A percentile compares a stretch with the other conserved stretches of the same genome.
Conservation (phyloP, 2,329 filamentous ascomycete species). For the Clarireedia paspali region DNA sequence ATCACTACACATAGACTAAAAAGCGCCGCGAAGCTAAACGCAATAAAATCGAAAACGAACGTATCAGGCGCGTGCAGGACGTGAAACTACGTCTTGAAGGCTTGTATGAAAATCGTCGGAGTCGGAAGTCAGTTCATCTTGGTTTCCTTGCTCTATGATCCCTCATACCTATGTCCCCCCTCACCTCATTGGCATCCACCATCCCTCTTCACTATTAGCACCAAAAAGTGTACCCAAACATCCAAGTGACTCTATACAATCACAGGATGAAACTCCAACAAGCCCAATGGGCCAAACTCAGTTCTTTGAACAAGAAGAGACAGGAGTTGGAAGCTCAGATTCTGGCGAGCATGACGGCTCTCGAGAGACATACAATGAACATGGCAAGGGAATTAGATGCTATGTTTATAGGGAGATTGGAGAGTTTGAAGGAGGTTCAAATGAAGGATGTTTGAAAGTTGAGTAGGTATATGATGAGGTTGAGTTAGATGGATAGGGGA, state of each 20-base stretch:
- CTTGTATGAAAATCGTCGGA: slow-evolving; percentile 18
- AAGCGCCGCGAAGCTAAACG: slow-evolving; percentile 24
- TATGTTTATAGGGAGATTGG: slow-evolving; percentile 21
- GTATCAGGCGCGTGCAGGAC: slow-evolving; percentile 20
- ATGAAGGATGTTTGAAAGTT: background rate
- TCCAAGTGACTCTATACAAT: background rate
- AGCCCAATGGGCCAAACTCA: slow-evolving; percentile 19
- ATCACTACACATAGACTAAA: slow-evolving; percentile 16
- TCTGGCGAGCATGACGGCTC: slow-evolving; percentile 20
- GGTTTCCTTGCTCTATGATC: background rate
- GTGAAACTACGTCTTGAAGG: slow-evolving; percentile 18
- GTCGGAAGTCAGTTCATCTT: slow-evolving; percentile 21
- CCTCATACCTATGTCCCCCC: background rate
- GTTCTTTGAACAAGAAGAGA: slow-evolving; percentile 23
- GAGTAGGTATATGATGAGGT: background rate
- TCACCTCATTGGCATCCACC: background rate
- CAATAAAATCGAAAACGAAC: slow-evolving; percentile 21
- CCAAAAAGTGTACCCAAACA: too few species aligned
- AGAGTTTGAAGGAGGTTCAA: slow-evolving; percentile 15
- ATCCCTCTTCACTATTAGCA: background rate
- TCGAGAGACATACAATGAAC: slow-evolving; percentile 21
- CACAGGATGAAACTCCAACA: slow-evolving; percentile 20
- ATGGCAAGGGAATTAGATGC: slow-evolving; percentile 22
- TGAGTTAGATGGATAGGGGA: background rate
- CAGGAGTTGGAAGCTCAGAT: slow-evolving; percentile 23